These are phyloP conservation scores for Raphanus sativus DNA, from an alignment of 345 rosid species.

Conservation along the genomic window DNA sequence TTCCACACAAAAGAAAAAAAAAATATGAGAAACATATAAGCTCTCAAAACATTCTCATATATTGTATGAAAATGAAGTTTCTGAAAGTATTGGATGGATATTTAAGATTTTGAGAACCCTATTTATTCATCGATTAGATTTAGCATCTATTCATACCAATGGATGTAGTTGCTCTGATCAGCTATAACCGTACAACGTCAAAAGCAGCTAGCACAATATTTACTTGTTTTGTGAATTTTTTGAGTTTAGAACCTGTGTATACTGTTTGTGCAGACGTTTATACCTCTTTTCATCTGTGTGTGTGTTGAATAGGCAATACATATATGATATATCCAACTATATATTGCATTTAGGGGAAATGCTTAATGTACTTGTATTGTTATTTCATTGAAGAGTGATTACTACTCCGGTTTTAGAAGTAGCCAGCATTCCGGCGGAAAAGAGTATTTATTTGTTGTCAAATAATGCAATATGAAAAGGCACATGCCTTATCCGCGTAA, in stretches of 20 bases:
- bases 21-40: neutral
- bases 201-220: neutral
- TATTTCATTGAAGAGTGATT: conserved; percentile 2
- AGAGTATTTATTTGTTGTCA: neutral
- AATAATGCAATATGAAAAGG: neutral
- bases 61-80: neutral
- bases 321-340: neutral
- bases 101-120: neutral
- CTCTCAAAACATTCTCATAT: neutral
- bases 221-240: neutral
- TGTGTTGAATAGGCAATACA: neutral
- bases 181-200: neutral
- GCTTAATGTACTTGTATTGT: neutral
- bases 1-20: neutral
- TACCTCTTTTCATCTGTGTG: neutral
- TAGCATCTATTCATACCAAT: neutral
- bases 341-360: neutral
- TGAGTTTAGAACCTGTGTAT: no score
- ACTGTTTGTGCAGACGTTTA: neutral
- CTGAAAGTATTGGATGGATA: neutral
- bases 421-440: neutral
- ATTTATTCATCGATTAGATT: no score
- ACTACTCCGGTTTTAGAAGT: neutral
- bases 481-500: conserved; percentile 31
- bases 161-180: neutral